Evolutionary conservation across 306 rosid species (phyloP).

Genomic region (Castanopsis chinensis): DNA sequence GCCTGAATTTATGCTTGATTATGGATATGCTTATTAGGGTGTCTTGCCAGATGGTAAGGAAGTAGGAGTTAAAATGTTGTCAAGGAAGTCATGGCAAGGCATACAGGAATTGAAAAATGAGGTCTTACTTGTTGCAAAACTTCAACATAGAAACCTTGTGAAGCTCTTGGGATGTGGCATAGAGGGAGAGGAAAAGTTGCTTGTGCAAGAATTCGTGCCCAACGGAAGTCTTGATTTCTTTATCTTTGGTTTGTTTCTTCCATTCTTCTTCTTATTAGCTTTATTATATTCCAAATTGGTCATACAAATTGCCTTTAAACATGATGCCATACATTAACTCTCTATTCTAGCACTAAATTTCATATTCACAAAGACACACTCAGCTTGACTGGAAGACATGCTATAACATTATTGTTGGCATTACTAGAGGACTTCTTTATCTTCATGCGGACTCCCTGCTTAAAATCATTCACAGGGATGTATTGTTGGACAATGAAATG

Average conservation of each 20-base stretch:
- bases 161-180: conserved; percentile 54
- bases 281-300: not conserved
- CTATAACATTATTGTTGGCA: conserved; percentile 20
- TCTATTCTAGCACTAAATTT: not conserved
- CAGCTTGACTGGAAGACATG: conserved; percentile 17
- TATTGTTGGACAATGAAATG: conserved; percentile 26
- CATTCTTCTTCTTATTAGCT: not conserved
- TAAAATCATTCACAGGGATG: conserved; percentile 31
- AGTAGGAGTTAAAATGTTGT: conserved; percentile 63
- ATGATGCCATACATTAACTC: not conserved
- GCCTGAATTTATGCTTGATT: not conserved
- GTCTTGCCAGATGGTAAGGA: conserved; percentile 43
- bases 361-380: conserved; percentile 18
- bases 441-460: conserved; percentile 33
- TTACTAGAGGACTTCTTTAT: conserved; percentile 28
- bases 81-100: conserved; percentile 54
- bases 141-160: conserved; percentile 65
- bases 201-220: conserved; percentile 62
- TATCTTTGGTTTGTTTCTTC: conserved; percentile 40
- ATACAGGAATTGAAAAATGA: conserved; percentile 56
- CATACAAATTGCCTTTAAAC: not conserved
- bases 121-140: conserved; percentile 46
- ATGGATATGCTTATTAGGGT: conserved; percentile 34
- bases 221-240: conserved; percentile 62
- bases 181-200: conserved; percentile 54